Evolutionary conservation across 345 rosid genomes (phyloP).

Genomic region (Capsella bursapastoris): DNA sequence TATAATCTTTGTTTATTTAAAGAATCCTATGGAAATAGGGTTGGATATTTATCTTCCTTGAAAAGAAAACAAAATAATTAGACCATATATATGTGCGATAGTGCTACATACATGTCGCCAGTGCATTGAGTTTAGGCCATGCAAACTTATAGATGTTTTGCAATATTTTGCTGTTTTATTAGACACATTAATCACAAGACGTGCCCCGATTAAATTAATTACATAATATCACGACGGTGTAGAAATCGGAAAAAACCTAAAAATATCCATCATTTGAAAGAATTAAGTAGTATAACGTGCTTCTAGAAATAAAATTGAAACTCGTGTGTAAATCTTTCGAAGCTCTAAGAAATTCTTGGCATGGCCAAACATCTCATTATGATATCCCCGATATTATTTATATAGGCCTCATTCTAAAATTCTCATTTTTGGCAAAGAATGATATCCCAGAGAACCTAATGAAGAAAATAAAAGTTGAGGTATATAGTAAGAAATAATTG

Average conservation of each 20-base stretch:
- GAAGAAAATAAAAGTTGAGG: constrained; percentile 32
- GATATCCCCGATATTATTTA: not conserved
- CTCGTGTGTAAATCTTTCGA: constrained; percentile 10
- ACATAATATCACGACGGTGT: constrained; percentile 18
- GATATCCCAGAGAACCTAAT: constrained; percentile 31
- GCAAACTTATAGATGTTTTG: constrained; percentile 27
- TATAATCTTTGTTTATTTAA: not conserved
- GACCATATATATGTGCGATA: no score
- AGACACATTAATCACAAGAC: constrained; percentile 17
- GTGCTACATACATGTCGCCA: constrained; percentile 18
- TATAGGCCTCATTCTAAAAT: not conserved
- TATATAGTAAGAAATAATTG: constrained; percentile 43
- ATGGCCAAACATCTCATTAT: constrained; percentile 39
- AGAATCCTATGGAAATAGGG: constrained; percentile 8
- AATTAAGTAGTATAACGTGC: not conserved
- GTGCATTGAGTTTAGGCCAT: constrained; percentile 28
- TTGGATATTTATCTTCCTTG: not conserved
- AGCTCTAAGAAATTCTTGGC: constrained; percentile 5
- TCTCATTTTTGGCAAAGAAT: constrained; percentile 39
- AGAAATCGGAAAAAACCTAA: not conserved
- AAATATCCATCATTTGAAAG: not conserved
- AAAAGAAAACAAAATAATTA: no score
- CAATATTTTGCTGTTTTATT: constrained; percentile 17
- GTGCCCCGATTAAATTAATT: not conserved
- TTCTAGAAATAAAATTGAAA: constrained; percentile 3